Conservation (phyloP, 108 stramenopile species). For the Cyclotella cryptica region DNA sequence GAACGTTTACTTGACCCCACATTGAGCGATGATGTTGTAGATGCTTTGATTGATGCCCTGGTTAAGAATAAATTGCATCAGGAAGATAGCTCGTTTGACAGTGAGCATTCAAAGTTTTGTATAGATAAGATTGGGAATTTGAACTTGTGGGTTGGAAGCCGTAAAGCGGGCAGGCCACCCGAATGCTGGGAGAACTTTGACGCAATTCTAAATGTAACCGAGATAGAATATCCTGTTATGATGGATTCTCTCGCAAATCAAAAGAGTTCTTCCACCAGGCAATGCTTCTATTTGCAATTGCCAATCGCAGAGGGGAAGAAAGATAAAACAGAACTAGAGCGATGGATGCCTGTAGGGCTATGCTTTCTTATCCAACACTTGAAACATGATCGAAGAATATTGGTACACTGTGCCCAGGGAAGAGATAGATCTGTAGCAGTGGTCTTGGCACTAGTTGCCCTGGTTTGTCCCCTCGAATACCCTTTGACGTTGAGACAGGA, state of each 20-base stretch:
- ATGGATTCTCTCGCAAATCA: slow-evolving; percentile 16
- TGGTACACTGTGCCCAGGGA: slow-evolving; percentile 85
- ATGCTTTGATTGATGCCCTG: slow-evolving; percentile 47
- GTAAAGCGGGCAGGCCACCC: slow-evolving; percentile 72
- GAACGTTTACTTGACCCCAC: slow-evolving; percentile 10
- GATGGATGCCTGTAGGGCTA: slow-evolving; percentile 74
- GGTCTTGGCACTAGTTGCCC: slow-evolving; percentile 54
- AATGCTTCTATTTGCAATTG: slow-evolving; percentile 65
- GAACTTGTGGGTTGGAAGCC: slow-evolving; percentile 72
- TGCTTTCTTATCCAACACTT: slow-evolving; percentile 61
- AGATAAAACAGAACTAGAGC: slow-evolving; percentile 69
- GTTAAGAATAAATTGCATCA: slow-evolving; percentile 10
- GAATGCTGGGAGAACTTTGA: slow-evolving; percentile 77
- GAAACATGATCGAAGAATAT: slow-evolving; percentile 45
- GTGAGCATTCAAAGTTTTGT: not conserved
- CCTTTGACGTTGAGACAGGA: slow-evolving; percentile 33
- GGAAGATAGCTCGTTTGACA: not conserved
- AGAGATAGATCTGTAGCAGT: slow-evolving; percentile 83
- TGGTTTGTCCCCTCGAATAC: slow-evolving; percentile 43
- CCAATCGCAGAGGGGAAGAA: slow-evolving; percentile 79
- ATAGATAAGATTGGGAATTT: slow-evolving; percentile 58
- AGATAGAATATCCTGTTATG: slow-evolving; percentile 68
- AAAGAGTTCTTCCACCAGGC: not conserved
- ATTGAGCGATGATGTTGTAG: slow-evolving; percentile 53
- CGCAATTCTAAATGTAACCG: slow-evolving; percentile 80